Evolutionary conservation across 2,329 filamentous ascomycete species (phyloP).

Genomic region (Colletotrichum sp.): DNA sequence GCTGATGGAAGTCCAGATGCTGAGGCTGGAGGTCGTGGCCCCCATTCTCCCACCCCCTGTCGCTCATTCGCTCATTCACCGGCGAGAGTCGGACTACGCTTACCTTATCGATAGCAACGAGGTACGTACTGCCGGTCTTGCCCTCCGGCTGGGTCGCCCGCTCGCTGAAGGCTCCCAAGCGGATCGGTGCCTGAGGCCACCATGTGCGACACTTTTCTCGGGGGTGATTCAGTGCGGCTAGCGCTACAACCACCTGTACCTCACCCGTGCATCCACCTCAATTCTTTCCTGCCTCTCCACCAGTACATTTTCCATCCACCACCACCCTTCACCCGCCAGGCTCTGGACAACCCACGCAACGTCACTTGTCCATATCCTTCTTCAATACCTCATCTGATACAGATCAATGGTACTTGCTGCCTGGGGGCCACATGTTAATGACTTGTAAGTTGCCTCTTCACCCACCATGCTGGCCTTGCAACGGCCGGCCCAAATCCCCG

Average conservation of each 20-base stretch:
- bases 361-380: slow-evolving; percentile 8
- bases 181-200: slow-evolving; percentile 9
- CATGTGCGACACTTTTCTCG: neutral
- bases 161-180: neutral
- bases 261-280: slow-evolving; percentile 30
- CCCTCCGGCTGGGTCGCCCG: neutral
- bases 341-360: slow-evolving; percentile 19
- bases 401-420: slow-evolving; percentile 31
- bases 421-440: slow-evolving; percentile 51
- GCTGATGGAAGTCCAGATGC: neutral
- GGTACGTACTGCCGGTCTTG: neutral
- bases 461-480: slow-evolving; percentile 30
- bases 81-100: neutral
- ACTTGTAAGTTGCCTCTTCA: slow-evolving; percentile 51
- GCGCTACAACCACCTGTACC: slow-evolving; percentile 23
- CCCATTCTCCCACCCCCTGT: neutral
- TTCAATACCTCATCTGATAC: slow-evolving; percentile 7
- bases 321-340: slow-evolving; percentile 19
- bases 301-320: slow-evolving; percentile 28
- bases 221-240: slow-evolving; percentile 22
- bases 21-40: neutral
- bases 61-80: slow-evolving; percentile 1
- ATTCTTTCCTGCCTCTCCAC: slow-evolving; percentile 45
- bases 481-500: slow-evolving; percentile 36
- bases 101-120: neutral